Evolutionary conservation across 2,329 filamentous ascomycete species (phyloP).

Genomic region (Pseudopithomyces maydicus): DNA sequence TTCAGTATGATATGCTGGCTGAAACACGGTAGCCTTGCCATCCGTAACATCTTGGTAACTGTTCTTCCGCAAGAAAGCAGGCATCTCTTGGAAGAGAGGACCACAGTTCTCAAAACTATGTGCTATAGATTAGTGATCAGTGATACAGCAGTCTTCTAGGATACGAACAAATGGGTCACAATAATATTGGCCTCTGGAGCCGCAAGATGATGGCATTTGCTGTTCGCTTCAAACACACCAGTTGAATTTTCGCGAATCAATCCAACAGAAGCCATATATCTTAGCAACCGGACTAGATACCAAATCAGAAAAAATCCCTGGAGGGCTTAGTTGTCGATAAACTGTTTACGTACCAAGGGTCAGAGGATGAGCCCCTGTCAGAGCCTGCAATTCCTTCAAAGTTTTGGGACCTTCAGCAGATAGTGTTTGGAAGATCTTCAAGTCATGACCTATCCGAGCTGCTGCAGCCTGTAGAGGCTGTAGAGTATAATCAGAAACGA

Average conservation of each 20-base stretch:
- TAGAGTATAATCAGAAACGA: neutral
- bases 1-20: neutral
- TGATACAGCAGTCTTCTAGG: neutral
- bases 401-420: neutral
- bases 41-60: slow-evolving; percentile 1
- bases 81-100: neutral
- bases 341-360: no score
- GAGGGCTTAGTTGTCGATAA: no score
- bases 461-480: neutral
- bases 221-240: neutral
- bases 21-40: neutral
- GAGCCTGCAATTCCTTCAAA: no score
- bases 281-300: neutral
- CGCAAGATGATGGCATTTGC: neutral
- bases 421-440: neutral
- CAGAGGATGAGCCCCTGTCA: no score
- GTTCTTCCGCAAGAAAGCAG: neutral
- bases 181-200: neutral
- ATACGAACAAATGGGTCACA: neutral
- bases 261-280: slow-evolving; percentile 2
- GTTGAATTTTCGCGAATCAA: neutral
- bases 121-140: neutral
- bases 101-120: slow-evolving; percentile 1
- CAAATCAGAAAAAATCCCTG: neutral
- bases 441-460: neutral